phyloP scores from a whole-genome alignment of 2,329 filamentous ascomycete genomes.

The Pyrenochaeta sp. region DNA sequence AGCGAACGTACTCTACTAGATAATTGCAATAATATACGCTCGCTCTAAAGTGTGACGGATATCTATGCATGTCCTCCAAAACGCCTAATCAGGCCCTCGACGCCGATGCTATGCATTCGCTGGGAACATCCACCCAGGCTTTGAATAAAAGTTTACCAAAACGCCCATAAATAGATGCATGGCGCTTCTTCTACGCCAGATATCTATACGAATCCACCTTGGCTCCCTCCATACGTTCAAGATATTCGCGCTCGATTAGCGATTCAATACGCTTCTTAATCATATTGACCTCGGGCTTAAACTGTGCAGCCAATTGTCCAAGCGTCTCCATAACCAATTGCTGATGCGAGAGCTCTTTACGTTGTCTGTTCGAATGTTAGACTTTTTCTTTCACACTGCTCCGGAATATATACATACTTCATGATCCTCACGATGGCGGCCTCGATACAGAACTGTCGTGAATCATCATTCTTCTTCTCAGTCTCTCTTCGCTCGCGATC shows the following conservation, averaged over 20 bases:
- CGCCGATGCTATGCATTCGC: slow-evolving; percentile 24
- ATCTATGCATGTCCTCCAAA: neutral
- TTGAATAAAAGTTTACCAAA: neutral
- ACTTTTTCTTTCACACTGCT: neutral
- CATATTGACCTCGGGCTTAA: slow-evolving; percentile 78
- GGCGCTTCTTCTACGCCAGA: slow-evolving; percentile 62
- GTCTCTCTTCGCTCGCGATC: slow-evolving; percentile 72
- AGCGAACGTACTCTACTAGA: neutral
- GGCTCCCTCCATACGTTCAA: slow-evolving; percentile 76
- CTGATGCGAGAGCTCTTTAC: slow-evolving; percentile 74
- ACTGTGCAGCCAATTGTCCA: slow-evolving; percentile 71
- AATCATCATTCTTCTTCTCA: slow-evolving; percentile 78
- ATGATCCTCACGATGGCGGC: slow-evolving; percentile 83
- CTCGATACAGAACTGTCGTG: slow-evolving; percentile 74
- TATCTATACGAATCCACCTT: slow-evolving; percentile 73
- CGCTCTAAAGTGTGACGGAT: neutral
- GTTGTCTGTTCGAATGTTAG: slow-evolving; percentile 63
- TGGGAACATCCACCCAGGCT: slow-evolving; percentile 4
- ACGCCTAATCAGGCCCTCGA: slow-evolving; percentile 1
- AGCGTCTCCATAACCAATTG: slow-evolving; percentile 77
- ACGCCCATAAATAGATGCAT: slow-evolving; percentile 4
- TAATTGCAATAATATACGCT: neutral
- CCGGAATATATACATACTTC: slow-evolving; percentile 70
- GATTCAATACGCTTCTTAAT: slow-evolving; percentile 85
- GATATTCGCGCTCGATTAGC: slow-evolving; percentile 78